These are phyloP conservation scores for Thinopyrum elongatum DNA, from an alignment of 176 grass and related monocot genomes.

Conservation along the genomic window DNA sequence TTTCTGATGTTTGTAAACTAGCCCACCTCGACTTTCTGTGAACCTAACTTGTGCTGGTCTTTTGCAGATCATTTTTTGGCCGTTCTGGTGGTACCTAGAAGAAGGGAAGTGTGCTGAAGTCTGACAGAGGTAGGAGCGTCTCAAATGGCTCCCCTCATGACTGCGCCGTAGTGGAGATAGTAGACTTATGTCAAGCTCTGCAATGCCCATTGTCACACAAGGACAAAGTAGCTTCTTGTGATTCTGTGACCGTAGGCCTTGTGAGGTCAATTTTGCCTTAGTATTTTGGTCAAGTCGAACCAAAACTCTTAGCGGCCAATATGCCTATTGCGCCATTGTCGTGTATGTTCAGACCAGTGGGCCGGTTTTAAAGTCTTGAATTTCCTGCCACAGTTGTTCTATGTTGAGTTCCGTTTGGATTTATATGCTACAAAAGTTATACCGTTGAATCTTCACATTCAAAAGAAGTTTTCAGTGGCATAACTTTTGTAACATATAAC, in stretches of 20 bases:
- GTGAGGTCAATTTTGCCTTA: constrained; percentile 11
- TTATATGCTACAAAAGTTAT: background rate
- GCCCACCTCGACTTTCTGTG: background rate
- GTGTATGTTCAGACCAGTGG: background rate
- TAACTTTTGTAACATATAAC: background rate
- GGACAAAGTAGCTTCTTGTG: background rate
- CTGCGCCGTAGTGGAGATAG: background rate
- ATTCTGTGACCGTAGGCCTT: constrained; percentile 14
- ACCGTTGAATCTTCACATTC: background rate
- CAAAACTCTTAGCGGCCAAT: background rate
- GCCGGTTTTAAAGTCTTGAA: background rate
- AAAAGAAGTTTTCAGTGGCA: background rate
- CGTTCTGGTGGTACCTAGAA: background rate
- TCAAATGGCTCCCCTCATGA: constrained; percentile 2
- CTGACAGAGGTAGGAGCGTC: constrained; percentile 6
- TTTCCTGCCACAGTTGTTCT: background rate
- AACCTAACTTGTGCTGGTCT: constrained; percentile 13
- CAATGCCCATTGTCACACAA: background rate
- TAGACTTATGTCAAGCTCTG: background rate
- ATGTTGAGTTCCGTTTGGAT: background rate
- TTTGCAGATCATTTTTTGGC: constrained; percentile 33
- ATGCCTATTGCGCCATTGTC: background rate
- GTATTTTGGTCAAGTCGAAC: constrained; percentile 1
- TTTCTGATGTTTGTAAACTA: background rate
- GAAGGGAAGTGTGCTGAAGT: background rate